Conservation (phyloP, 2,329 filamentous ascomycete genomes). For the Colletotrichum tropicale region DNA sequence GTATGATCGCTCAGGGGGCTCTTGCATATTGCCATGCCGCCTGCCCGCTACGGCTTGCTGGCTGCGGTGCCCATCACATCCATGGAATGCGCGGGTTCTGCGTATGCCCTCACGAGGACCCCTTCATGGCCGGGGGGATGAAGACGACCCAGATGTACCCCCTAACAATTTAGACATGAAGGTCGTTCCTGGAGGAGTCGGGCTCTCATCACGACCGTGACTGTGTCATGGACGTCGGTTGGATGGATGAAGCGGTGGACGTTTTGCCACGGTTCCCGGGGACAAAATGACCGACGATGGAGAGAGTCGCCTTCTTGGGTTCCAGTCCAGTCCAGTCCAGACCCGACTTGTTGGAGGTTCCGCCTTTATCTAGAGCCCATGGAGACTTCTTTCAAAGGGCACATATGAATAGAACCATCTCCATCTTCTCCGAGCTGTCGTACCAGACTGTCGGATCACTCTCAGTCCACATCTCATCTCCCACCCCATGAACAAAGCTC, state of each 20-base stretch:
- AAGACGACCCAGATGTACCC: not conserved
- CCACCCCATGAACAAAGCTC: not conserved
- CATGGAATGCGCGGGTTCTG: not conserved
- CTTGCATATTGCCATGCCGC: not conserved
- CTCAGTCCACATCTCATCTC: not conserved
- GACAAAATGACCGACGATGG: not conserved
- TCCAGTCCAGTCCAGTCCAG: not conserved
- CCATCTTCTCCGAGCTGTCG: not conserved
- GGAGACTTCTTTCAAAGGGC: not conserved
- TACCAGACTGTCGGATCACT: not conserved
- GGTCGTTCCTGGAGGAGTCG: not conserved
- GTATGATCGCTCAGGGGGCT: conserved; percentile 13
- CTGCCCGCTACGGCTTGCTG: not conserved
- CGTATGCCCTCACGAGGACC: not conserved
- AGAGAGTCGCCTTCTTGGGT: not conserved
- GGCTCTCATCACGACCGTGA: not conserved
- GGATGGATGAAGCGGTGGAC: not conserved
- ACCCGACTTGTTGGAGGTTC: not conserved
- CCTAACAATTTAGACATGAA: conserved; percentile 9
- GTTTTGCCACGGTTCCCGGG: not conserved
- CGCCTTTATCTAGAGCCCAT: not conserved
- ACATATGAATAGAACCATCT: not conserved
- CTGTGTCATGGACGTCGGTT: not conserved
- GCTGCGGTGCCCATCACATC: not conserved
- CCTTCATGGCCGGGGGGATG: not conserved